phyloP scores from a whole-genome alignment of 2,329 filamentous ascomycete genomes.

The Alternaria dauci region DNA sequence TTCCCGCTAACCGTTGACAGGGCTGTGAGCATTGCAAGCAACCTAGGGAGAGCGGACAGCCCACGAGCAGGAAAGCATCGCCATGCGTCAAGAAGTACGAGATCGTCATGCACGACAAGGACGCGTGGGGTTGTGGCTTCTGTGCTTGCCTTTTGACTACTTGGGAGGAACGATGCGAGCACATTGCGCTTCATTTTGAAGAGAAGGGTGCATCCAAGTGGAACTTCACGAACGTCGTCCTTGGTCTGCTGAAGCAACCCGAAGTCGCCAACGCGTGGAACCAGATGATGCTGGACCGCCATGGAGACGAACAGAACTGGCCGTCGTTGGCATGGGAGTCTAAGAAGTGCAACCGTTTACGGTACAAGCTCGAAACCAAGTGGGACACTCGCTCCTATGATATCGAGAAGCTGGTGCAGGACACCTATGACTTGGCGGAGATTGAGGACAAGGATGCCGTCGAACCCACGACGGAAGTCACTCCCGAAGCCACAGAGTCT shows the following conservation, averaged over 20 bases:
- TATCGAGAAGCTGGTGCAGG: slow-evolving; percentile 64
- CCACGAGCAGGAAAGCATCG: slow-evolving; percentile 64
- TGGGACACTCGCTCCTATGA: slow-evolving; percentile 63
- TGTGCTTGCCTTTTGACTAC: slow-evolving; percentile 70
- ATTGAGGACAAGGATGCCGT: slow-evolving; percentile 42
- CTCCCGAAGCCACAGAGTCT: slow-evolving; percentile 36
- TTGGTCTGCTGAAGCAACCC: slow-evolving; percentile 72
- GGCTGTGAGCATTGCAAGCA: slow-evolving; percentile 71
- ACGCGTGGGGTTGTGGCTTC: slow-evolving; percentile 74
- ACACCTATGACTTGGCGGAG: slow-evolving; percentile 65
- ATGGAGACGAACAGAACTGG: slow-evolving; percentile 62
- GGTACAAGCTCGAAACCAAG: slow-evolving; percentile 72
- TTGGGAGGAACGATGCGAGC: slow-evolving; percentile 72
- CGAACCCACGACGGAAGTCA: slow-evolving; percentile 34
- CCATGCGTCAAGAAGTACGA: slow-evolving; percentile 52
- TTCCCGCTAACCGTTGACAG: slow-evolving; percentile 31
- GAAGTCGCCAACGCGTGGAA: slow-evolving; percentile 70
- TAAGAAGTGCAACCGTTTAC: slow-evolving; percentile 68
- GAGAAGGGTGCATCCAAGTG: slow-evolving; percentile 69
- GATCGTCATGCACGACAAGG: slow-evolving; percentile 65
- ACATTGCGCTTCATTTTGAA: slow-evolving; percentile 74
- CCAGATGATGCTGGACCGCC: slow-evolving; percentile 60
- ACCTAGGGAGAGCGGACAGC: slow-evolving; percentile 61
- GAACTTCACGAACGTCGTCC: slow-evolving; percentile 74
- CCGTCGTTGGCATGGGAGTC: slow-evolving; percentile 66